Evolutionary conservation across 345 rosid species (phyloP).

Genomic region (Dovyalis caffra): DNA sequence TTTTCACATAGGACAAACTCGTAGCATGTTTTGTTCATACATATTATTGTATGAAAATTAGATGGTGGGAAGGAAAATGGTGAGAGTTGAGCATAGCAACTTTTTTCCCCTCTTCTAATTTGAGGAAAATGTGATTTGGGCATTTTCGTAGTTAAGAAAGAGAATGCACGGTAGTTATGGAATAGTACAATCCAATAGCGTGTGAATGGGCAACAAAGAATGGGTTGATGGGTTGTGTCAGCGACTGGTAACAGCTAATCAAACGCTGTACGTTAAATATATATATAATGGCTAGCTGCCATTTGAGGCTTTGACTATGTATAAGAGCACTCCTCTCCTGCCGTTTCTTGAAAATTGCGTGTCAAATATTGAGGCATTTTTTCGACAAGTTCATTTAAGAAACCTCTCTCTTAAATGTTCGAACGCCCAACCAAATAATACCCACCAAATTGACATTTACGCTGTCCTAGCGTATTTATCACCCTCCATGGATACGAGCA

Average conservation of each 20-base stretch:
- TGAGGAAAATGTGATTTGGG: no score
- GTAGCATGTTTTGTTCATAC: no score
- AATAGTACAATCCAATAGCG: neutral
- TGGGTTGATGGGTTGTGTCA: neutral
- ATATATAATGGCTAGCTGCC: neutral
- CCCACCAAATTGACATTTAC: conserved; percentile 10
- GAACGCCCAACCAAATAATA: conserved; percentile 28
- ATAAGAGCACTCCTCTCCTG: neutral
- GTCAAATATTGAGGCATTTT: neutral
- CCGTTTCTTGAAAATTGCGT: conserved; percentile 7
- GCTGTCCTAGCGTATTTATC: neutral
- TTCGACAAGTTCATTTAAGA: conserved; percentile 5
- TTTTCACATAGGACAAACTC: no score
- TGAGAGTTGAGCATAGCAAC: no score
- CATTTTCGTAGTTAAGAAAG: neutral
- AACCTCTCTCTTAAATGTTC: conserved; percentile 23
- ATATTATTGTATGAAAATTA: no score
- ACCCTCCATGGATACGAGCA: neutral
- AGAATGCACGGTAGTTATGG: neutral
- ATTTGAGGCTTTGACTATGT: no score
- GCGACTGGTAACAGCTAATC: no score
- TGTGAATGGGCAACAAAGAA: neutral
- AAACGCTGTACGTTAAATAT: no score
- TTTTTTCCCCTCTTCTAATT: no score
- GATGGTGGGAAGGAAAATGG: no score